phyloP scores from a whole-genome alignment of 352 stramenopile genomes.

The Phytophthora idaei region DNA sequence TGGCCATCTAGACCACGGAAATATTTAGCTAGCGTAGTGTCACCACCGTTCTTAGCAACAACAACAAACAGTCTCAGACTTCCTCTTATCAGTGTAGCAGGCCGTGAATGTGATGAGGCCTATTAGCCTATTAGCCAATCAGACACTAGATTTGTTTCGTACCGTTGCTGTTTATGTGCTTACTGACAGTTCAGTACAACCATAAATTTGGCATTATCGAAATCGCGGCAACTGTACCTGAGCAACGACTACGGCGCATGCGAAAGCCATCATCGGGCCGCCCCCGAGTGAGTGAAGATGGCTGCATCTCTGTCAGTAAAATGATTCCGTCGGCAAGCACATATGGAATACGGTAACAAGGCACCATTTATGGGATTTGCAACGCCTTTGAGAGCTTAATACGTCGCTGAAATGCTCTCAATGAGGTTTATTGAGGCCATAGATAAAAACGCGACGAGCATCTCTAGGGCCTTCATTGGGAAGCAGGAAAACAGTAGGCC shows the following conservation, averaged over 20 bases:
- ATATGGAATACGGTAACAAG: slow-evolving; percentile 5
- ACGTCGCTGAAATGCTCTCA: no score
- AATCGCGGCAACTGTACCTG: not conserved
- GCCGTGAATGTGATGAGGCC: not conserved
- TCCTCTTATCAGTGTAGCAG: not conserved
- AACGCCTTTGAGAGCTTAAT: no score
- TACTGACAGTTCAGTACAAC: no score
- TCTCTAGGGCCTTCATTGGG: no score
- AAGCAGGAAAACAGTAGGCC: no score
- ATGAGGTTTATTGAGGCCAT: no score
- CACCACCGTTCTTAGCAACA: not conserved
- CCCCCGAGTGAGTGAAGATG: not conserved
- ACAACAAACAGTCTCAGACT: not conserved
- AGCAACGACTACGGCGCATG: no score
- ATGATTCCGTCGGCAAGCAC: not conserved
- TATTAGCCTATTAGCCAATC: not conserved
- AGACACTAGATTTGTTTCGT: no score
- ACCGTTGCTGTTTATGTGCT: no score
- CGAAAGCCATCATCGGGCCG: no score
- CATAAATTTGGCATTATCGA: not conserved
- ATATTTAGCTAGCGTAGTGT: not conserved
- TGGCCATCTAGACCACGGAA: not conserved
- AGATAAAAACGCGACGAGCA: no score
- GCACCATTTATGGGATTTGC: no score
- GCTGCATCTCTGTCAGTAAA: not conserved